Evolutionary conservation across 495 filamentous ascomycete genomes (phyloP), one percentile per base, ranked within the genome.

Genomic region (Oleoguttula mirabilis): DNA sequence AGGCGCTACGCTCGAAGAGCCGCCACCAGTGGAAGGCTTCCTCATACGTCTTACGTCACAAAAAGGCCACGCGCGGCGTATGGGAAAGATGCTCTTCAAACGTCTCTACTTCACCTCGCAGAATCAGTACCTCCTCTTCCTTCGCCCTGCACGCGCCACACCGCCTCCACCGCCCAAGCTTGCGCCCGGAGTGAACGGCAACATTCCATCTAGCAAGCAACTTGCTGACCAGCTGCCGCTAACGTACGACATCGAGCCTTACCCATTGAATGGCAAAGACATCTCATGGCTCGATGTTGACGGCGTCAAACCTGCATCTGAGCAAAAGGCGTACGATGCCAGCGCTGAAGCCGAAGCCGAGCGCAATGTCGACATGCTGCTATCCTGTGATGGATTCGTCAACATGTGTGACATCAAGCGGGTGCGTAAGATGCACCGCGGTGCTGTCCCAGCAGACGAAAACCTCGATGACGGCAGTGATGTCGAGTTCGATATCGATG

Each of bases 61-160:
- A 45, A 69, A 64, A 42, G 80, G 80, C 10, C 60, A 65, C 11
- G 67, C 77, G 17, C 70, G 76, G 51, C 63, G 70, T 30, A 55
- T 77, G 48, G 77, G 78, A 23, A 75, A 67, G 50, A 74, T 80
- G 60, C 80, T 81, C 46, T 79, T 67, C 58, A 85, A 84, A 49
- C 67, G 76, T 15, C 57, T 83, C 4, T 85, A 84, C 51, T 85
- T 80, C 50, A 74, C 73, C 33, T 75, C 72, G 1, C 76, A 84
- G 43, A 74, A 84, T 50, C 75, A 78, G 41, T 80, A 69, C 39
- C 57, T 85, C 16, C 67, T 77, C 30, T 85, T 82, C 60, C 75
- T 70, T 51, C 67, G 67, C 41, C 80, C 80, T 16, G 67, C 75
- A n/a, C 75, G 71, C 37, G 75, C 77, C 3, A 50, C 65, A 0